Evolutionary conservation across 2,329 filamentous ascomycete genomes (phyloP).

Genomic region (Ceratocystis cacaofunesta): DNA sequence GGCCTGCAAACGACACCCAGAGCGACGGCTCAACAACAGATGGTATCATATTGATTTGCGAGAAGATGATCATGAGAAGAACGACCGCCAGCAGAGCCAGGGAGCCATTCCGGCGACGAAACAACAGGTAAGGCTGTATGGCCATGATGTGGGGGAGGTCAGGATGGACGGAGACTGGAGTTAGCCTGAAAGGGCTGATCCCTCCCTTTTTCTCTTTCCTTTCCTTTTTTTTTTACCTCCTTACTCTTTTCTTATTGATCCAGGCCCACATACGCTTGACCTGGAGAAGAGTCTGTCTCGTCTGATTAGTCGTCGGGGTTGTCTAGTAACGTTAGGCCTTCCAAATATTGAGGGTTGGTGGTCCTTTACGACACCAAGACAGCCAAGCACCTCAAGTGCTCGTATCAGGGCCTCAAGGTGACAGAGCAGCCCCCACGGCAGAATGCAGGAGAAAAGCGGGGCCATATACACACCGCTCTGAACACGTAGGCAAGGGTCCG

Average conservation of each 20-base stretch:
- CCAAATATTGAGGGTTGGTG: too few relatives aligned
- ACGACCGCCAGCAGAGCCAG: neutral
- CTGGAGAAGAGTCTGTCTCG: neutral
- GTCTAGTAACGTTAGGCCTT: too few relatives aligned
- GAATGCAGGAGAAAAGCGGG: neutral
- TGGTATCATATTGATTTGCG: neutral
- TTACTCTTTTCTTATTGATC: neutral
- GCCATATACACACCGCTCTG: neutral
- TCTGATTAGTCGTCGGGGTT: neutral
- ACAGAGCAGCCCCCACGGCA: neutral
- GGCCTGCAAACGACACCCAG: neutral
- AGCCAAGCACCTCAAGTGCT: neutral
- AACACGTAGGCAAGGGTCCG: neutral
- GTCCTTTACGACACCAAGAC: neutral
- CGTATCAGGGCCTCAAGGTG: neutral
- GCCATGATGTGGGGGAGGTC: neutral
- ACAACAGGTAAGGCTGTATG: neutral
- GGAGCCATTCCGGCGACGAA: slow-evolving; percentile 1
- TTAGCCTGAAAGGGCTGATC: neutral
- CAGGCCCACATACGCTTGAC: neutral
- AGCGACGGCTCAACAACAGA: neutral
- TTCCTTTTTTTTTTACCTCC: neutral
- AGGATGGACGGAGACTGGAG: neutral
- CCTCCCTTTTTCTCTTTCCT: neutral
- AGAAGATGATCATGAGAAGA: neutral